Percentiles rank a stretch among this genome's conserved stretches.
Evolutionary conservation across 2,329 filamentous ascomycete genomes (phyloP).

Genomic region (Aspergillus calidoustus): DNA sequence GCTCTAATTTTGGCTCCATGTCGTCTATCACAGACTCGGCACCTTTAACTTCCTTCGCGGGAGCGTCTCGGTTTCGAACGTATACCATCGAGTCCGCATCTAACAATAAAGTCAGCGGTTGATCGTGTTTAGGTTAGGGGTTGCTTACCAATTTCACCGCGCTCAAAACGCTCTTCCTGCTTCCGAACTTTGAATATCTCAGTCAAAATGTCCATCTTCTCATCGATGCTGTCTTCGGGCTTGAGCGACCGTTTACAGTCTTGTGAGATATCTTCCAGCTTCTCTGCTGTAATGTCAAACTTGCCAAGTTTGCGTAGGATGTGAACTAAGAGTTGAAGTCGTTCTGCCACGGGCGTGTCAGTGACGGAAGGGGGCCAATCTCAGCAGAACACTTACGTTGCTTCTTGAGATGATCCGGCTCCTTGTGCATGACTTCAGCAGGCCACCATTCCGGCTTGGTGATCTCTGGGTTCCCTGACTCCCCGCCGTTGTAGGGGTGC

Average conservation of each 20-base stretch:
- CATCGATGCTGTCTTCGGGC: constrained; percentile 38
- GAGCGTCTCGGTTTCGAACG: constrained; percentile 43
- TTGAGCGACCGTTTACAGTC: constrained; percentile 46
- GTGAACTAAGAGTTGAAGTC: constrained; percentile 45
- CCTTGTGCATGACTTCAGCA: constrained; percentile 51
- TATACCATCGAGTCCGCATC: constrained; percentile 43
- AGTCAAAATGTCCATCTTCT: constrained; percentile 43
- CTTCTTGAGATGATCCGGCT: constrained; percentile 55
- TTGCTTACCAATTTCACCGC: constrained; percentile 46
- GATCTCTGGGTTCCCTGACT: constrained; percentile 47
- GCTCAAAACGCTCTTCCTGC: constrained; percentile 47
- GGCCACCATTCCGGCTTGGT: constrained; percentile 54
- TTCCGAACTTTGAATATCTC: constrained; percentile 48
- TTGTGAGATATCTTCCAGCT: constrained; percentile 45
- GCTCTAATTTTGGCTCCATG: constrained; percentile 23
- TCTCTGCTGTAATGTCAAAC: constrained; percentile 42
- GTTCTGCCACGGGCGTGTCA: constrained; percentile 29
- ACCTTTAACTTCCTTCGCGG: constrained; percentile 38
- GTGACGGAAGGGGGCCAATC: neutral
- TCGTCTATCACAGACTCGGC: constrained; percentile 33
- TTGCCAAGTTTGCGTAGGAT: constrained; percentile 45
- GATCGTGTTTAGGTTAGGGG: neutral
- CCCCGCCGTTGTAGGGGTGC: constrained; percentile 54
- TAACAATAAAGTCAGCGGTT: constrained; percentile 18
- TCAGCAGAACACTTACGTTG: constrained; percentile 42